A percentile compares a stretch with the other conserved stretches of the same genome.
Conservation (phyloP, 2,329 filamentous ascomycete species). For the Epichloe sylvatica region DNA sequence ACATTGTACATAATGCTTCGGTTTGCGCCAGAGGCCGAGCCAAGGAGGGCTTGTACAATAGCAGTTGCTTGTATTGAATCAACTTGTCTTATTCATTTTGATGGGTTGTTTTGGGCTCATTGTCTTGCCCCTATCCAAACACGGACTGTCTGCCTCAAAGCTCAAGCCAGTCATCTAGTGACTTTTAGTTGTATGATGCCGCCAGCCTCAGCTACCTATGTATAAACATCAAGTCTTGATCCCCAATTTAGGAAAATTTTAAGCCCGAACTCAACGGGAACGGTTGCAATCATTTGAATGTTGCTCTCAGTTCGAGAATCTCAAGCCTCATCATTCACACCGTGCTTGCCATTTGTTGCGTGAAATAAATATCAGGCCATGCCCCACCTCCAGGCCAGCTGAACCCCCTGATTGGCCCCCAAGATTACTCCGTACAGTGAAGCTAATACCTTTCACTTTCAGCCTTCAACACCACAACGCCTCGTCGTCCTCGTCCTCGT, state of each 20-base stretch:
- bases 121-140: neutral
- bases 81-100: neutral
- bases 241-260: too few relatives aligned
- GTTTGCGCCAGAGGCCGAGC: neutral
- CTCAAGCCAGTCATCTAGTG: too few relatives aligned
- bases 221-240: neutral
- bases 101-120: neutral
- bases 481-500: neutral
- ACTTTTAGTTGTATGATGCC: too few relatives aligned
- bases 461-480: neutral
- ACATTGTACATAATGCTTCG: neutral
- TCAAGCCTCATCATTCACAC: too few relatives aligned
- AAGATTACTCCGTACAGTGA: neutral
- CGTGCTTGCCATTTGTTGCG: neutral
- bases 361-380: neutral
- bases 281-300: too few relatives aligned
- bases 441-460: neutral
- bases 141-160: neutral
- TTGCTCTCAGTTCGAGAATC: too few relatives aligned
- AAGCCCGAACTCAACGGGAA: too few relatives aligned
- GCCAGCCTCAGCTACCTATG: neutral
- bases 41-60: neutral
- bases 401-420: neutral
- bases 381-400: neutral
- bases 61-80: neutral